Conservation (phyloP, 208 protist species). For the Herpetomonas samuelpessoai region DNA sequence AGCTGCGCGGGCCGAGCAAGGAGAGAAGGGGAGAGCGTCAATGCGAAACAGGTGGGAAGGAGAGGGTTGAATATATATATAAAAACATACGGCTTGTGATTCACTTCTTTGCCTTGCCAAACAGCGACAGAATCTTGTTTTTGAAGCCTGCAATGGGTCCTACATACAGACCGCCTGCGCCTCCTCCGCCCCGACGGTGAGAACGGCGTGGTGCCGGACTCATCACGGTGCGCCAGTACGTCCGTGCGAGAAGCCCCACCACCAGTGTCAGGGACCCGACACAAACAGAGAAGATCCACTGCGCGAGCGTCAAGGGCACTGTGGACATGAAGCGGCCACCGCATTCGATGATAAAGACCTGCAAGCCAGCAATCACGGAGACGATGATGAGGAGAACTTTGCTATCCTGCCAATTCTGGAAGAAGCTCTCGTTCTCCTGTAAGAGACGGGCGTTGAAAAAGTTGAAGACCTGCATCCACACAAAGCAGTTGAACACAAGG, state of each 20-base stretch:
- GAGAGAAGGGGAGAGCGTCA: no score
- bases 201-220: slow-evolving; percentile 4
- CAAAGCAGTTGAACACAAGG: slow-evolving; percentile 86
- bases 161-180: no score
- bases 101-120: no score
- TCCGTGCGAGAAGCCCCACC: slow-evolving; percentile 33
- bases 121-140: no score
- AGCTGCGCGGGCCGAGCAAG: no score
- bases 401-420: slow-evolving; percentile 55
- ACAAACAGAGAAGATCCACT: slow-evolving; percentile 63
- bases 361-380: slow-evolving; percentile 45
- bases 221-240: slow-evolving; percentile 24
- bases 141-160: no score
- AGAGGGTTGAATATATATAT: no score
- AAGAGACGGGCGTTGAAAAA: slow-evolving; percentile 88
- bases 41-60: no score
- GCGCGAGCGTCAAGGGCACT: slow-evolving; percentile 51
- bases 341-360: slow-evolving; percentile 73
- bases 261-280: slow-evolving; percentile 47
- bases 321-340: slow-evolving; percentile 81
- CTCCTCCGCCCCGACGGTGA: no score
- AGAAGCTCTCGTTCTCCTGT: slow-evolving; percentile 46
- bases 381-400: slow-evolving; percentile 62
- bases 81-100: no score
- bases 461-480: slow-evolving; percentile 90